Evolutionary conservation across 2,329 filamentous ascomycete species (phyloP), one percentile per base, ranked within the genome.

Genomic region (Ceratocystiopsis sp.): DNA sequence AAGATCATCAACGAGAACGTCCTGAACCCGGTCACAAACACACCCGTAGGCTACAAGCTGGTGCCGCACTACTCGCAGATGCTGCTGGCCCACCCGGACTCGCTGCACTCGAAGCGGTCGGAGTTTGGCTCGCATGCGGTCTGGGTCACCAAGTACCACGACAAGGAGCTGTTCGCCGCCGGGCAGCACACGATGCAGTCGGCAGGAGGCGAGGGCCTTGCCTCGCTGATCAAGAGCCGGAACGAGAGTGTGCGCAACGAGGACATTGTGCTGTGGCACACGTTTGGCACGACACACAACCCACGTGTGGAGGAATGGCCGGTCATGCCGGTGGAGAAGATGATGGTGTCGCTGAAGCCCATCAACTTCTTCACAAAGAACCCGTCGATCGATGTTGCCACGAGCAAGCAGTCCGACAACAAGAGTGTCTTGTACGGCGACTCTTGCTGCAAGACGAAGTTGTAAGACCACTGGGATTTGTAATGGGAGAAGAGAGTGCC

Each of bases 251-350:
- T 46, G 8, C 19, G 40, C 36, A 44, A 46, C 39, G 76, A 80
- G 49, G 76, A 81, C 52, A 80, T 77, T 63, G 69, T 77, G 1
- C 57, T 76, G 3, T 76, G 70, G 68, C 65, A 73, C 17, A 68
- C 70, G 1, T 68, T 67, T 52, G 63, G 75, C 16, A 69, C 77
- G 21, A 80, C 77, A 21, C 77, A 80, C 49, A 73, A 78, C 32
- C 74, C 75, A 0, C 62, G 75, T 0, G 66, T 72, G 11, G 77
- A 81, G 50, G 77, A 81, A 51, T 81, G 76, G 62, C 77, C 75
- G 0, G 72, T 80, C 7, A 80, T 81, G 78, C 76, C 75, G 0
- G 72, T 79, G 6, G 45, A 49, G 17, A 46, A 42, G n/a, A 42
- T 49, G 17, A 34, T 37, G 15, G 42, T 49, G 1, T 37, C 37